A percentile compares a stretch with the other conserved stretches of the same genome.
These are phyloP conservation scores for Exophiala lecanii-corni DNA, from an alignment of 2,329 filamentous ascomycete species.

Conservation along the genomic window DNA sequence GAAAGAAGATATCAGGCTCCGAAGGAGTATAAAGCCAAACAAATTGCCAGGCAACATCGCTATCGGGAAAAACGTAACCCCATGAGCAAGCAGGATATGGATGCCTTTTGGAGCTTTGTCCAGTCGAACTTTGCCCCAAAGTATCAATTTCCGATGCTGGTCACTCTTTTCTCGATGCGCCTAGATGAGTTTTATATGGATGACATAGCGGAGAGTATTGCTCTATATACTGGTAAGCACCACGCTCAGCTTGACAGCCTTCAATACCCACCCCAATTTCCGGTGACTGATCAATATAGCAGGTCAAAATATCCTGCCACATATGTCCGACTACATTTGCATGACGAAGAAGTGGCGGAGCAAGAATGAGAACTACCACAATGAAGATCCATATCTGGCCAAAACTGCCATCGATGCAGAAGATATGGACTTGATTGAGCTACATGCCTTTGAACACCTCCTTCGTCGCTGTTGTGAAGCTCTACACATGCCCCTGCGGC, in stretches of 20 bases:
- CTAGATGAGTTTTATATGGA: background rate
- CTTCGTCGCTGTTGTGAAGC: no score
- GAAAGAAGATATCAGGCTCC: no score
- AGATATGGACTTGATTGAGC: no score
- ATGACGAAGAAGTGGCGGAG: background rate
- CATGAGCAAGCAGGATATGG: background rate
- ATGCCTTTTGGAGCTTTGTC: background rate
- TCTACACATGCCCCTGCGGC: no score
- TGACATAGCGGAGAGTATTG: slow-evolving; percentile 2
- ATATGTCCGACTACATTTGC: background rate
- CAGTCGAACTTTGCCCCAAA: slow-evolving; percentile 1
- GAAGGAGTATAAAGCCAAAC: no score
- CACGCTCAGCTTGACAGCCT: background rate
- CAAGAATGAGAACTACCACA: background rate
- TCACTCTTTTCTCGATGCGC: slow-evolving; percentile 3
- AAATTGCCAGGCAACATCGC: no score
- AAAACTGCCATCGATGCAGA: no score
- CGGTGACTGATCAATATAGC: background rate
- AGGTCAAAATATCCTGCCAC: background rate
- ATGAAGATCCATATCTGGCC: no score
- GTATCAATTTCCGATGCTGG: slow-evolving; percentile 5
- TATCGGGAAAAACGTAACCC: no score
- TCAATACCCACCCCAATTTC: background rate
- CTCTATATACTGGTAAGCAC: background rate
- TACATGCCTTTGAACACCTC: no score